A percentile compares a stretch with the other conserved stretches of the same genome.
phyloP scores from a whole-genome alignment of 2,329 filamentous ascomycete genomes.

The Pseudogymnoascus sp. region DNA sequence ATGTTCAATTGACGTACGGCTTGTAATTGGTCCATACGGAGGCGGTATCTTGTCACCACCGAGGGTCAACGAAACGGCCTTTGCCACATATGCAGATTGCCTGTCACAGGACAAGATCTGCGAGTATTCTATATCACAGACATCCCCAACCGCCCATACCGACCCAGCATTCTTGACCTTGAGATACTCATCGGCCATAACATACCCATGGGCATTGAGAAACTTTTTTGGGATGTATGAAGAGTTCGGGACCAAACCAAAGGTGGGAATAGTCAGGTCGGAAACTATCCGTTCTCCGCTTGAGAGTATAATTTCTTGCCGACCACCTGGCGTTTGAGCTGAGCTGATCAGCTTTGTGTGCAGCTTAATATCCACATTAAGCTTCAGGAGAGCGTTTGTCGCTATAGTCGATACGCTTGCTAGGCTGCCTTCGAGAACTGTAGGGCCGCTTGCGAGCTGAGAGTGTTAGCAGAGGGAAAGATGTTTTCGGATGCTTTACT shows the following conservation, averaged over 20 bases:
- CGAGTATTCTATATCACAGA: constrained; percentile 20
- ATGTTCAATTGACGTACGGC: constrained; percentile 12
- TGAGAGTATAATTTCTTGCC: constrained; percentile 43
- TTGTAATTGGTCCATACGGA: constrained; percentile 18
- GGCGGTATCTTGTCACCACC: constrained; percentile 14
- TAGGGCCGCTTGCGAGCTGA: constrained; percentile 28
- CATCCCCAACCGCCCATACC: constrained; percentile 26
- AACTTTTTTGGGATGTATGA: constrained; percentile 42
- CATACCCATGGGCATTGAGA: constrained; percentile 39
- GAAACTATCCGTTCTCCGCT: constrained; percentile 42
- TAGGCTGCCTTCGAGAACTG: constrained; percentile 20
- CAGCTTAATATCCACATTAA: constrained; percentile 42
- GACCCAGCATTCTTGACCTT: constrained; percentile 36
- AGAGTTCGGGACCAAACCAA: constrained; percentile 49
- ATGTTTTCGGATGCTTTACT: not conserved
- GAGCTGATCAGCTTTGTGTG: constrained; percentile 36
- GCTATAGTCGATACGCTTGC: constrained; percentile 20
- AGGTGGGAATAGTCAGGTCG: constrained; percentile 50
- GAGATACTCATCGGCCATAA: constrained; percentile 45
- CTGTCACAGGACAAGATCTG: constrained; percentile 19
- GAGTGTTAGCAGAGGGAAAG: not conserved
- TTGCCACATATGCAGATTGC: constrained; percentile 22
- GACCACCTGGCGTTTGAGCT: constrained; percentile 35
- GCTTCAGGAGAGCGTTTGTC: constrained; percentile 42
- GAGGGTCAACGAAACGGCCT: constrained; percentile 20